Conservation (phyloP, 495 filamentous ascomycete genomes). For the Friedmanniomyces endolithicus region DNA sequence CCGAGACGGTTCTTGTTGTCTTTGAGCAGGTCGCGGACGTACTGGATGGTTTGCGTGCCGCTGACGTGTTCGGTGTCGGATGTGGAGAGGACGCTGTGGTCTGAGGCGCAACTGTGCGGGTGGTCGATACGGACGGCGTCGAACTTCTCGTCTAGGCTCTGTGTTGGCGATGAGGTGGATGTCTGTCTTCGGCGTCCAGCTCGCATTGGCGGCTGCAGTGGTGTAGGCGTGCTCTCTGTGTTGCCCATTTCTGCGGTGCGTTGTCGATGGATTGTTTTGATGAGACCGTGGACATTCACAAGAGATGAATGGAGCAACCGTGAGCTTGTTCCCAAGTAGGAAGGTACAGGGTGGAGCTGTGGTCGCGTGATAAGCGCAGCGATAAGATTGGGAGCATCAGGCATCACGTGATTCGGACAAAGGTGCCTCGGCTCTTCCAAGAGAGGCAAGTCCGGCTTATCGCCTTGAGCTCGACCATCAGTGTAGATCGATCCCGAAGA, state of each 20-base stretch:
- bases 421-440: not conserved
- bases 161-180: not conserved
- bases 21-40: slow-evolving; percentile 48
- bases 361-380: not conserved
- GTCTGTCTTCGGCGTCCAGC: not conserved
- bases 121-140: slow-evolving; percentile 19
- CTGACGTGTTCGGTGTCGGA: slow-evolving; percentile 29
- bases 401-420: too few species aligned
- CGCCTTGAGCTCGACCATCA: not conserved
- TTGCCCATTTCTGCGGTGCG: not conserved
- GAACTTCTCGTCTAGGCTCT: slow-evolving; percentile 20
- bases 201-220: not conserved
- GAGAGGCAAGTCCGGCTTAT: not conserved
- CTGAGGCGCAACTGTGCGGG: not conserved
- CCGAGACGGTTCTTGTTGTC: slow-evolving; percentile 61
- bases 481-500: not conserved
- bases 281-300: not conserved
- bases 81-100: slow-evolving; percentile 12
- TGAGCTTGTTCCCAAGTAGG: not conserved
- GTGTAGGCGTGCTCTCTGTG: slow-evolving; percentile 1
- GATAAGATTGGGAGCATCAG: not conserved
- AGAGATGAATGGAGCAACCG: not conserved
- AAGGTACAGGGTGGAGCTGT: not conserved
- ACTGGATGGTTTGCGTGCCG: slow-evolving; percentile 36
- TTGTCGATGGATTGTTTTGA: not conserved